Conservation (phyloP, 306 rosid species). For the Vigna nakashimae region DNA sequence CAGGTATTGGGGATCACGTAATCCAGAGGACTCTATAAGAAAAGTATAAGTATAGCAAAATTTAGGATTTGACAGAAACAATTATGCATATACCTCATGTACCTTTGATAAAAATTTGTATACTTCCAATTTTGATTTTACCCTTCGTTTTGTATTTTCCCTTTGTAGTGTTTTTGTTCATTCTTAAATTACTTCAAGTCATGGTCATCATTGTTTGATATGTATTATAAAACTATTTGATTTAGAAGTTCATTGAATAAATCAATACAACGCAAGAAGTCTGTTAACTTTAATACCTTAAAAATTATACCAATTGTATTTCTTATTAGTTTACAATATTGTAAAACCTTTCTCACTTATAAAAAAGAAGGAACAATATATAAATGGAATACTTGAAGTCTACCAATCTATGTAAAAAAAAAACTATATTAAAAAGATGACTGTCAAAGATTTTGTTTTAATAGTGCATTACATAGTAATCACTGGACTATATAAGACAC, state of each 20-base stretch:
- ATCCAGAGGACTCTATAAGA: conserved; percentile 65
- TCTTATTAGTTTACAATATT: too few relatives aligned
- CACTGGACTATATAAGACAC: too few relatives aligned
- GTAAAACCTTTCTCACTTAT: too few relatives aligned
- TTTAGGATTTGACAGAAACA: conserved; percentile 32
- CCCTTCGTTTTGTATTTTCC: not conserved
- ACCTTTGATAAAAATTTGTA: conserved; percentile 13
- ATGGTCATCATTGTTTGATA: not conserved
- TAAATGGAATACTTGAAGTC: too few relatives aligned
- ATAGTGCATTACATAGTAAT: too few relatives aligned
- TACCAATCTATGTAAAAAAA: too few relatives aligned
- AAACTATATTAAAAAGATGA: too few relatives aligned
- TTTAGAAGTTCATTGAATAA: not conserved
- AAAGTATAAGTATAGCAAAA: conserved; percentile 44
- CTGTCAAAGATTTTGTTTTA: too few relatives aligned
- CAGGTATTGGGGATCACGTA: conserved; percentile 66
- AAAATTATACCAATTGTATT: too few relatives aligned
- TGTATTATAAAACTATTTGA: not conserved
- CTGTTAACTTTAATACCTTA: not conserved
- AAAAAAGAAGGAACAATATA: too few relatives aligned
- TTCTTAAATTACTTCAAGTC: not conserved
- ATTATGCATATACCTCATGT: conserved; percentile 29
- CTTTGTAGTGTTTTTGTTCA: not conserved
- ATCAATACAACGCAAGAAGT: not conserved
- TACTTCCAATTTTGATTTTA: not conserved